Percentiles rank a stretch among this genome's conserved stretches.
Evolutionary conservation across 495 filamentous ascomycete genomes (phyloP).

Genomic region (Lasiosphaeris hirsuta): DNA sequence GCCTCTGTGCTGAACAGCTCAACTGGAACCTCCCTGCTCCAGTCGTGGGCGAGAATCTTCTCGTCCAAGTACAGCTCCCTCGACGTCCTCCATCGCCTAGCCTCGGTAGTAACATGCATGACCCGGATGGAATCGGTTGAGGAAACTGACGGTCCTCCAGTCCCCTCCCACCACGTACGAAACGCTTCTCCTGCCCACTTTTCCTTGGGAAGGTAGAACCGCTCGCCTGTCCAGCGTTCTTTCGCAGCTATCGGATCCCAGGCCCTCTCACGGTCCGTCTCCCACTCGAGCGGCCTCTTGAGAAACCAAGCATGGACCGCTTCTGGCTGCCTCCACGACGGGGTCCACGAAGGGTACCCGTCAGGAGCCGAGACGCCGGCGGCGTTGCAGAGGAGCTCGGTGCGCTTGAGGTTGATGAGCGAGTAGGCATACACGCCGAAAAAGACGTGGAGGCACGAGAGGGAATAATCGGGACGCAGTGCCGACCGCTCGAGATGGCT

Average conservation of each 20-base stretch:
- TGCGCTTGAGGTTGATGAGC: not conserved
- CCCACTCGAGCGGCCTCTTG: not conserved
- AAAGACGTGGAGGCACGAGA: slow-evolving; percentile 4
- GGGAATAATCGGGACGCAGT: not conserved
- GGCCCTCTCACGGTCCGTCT: not conserved
- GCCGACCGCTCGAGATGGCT: not conserved
- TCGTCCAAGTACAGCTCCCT: too few relatives aligned
- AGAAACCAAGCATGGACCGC: not conserved
- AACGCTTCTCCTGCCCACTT: too few relatives aligned
- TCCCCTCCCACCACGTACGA: too few relatives aligned
- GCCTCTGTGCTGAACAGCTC: not conserved
- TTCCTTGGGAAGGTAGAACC: not conserved
- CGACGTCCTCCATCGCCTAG: not conserved
- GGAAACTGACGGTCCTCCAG: too few relatives aligned
- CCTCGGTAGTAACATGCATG: not conserved
- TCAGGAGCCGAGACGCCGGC: not conserved
- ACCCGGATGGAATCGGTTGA: not conserved
- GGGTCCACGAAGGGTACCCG: slow-evolving; percentile 1
- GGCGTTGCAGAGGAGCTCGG: not conserved
- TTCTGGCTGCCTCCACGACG: not conserved
- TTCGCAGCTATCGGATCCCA: not conserved
- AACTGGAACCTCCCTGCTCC: not conserved
- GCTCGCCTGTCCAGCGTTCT: not conserved
- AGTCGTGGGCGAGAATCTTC: not conserved
- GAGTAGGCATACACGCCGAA: not conserved